phyloP scores from a whole-genome alignment of 1,284 basidiomycete genomes.

The Coniferiporia sulphurascens region DNA sequence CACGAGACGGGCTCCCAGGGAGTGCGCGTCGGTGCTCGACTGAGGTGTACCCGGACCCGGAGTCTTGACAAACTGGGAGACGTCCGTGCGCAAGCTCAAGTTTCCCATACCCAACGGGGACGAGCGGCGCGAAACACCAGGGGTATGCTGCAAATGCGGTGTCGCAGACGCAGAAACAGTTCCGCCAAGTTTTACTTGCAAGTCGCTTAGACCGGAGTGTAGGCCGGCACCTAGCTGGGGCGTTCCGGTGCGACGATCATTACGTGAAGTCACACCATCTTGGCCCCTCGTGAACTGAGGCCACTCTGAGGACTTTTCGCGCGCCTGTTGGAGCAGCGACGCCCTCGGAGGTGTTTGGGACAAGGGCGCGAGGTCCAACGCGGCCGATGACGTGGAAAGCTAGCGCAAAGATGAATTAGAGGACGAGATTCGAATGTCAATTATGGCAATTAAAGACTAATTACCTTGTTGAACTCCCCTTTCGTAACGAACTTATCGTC shows the following conservation, averaged over 20 bases:
- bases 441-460: constrained; percentile 21
- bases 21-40: constrained; percentile 50
- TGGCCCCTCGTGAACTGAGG: constrained; percentile 75
- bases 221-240: constrained; percentile 38
- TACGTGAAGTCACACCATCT: constrained; percentile 47
- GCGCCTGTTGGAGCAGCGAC: constrained; percentile 51
- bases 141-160: constrained; percentile 60
- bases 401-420: constrained; percentile 29
- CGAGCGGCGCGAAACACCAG: constrained; percentile 40
- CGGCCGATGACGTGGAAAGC: constrained; percentile 88
- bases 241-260: constrained; percentile 63
- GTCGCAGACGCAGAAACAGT: constrained; percentile 55
- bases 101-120: constrained; percentile 37
- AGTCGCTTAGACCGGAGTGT: constrained; percentile 48
- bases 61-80: constrained; percentile 52
- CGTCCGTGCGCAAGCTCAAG: constrained; percentile 23
- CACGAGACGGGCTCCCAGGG: constrained; percentile 50
- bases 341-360: constrained; percentile 74
- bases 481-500: constrained; percentile 74
- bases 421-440: constrained; percentile 3
- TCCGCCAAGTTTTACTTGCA: constrained; percentile 37
- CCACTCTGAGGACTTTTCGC: constrained; percentile 88
- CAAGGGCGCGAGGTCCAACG: constrained; percentile 86
- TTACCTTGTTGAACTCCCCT: constrained; percentile 56
- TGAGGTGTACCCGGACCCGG: constrained; percentile 56